Evolutionary conservation across 805 yeast genomes (phyloP), one percentile per base, ranked within the genome.

Genomic region (Candida corydali): DNA sequence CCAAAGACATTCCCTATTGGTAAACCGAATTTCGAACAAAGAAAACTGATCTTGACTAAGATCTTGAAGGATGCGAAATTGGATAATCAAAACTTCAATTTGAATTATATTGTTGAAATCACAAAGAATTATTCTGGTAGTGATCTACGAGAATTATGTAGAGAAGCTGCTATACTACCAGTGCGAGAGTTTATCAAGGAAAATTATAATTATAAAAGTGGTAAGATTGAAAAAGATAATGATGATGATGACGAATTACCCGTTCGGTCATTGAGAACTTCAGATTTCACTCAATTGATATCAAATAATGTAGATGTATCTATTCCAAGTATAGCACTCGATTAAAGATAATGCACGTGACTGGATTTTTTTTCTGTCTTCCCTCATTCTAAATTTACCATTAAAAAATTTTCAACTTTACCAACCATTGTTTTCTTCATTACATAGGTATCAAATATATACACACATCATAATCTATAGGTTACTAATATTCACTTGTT

Each of bases 111-210:
- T 12, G 89, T 84, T 9, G 51, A 55, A 8, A 58, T 70, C 32
- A 86, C 96, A 1, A 75, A 71, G 8, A 95, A 70, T 11, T 54
- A 40, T 33, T 84, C 95, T 46, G 98, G 98, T 2, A 84, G 95
- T 2, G 98, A 91, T 51, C 69, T 93, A 54, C 82, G 85, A 51
- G 98, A 93, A 54, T 63, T 86, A 33, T 87, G 96, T 54, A 76
- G 98, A 38, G 94, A 86, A 51, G 98, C 98, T 0, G 96, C 95
- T 1, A 75, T 89, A 68, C 74, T 73, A 47, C 85, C 96, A 0
- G 88, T 91, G 52, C 73, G 95, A 48, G 97, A 93, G 58, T 86
- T 76, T 55, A 86, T 91, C 40, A 66, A 76, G 38, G 60, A 62
- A 37, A 83, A 85, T 54, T 63, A 68, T 45, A 80, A 83, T 52